Evolutionary conservation across 805 yeast species (phyloP).

Genomic region (Sungouiella blattae): DNA sequence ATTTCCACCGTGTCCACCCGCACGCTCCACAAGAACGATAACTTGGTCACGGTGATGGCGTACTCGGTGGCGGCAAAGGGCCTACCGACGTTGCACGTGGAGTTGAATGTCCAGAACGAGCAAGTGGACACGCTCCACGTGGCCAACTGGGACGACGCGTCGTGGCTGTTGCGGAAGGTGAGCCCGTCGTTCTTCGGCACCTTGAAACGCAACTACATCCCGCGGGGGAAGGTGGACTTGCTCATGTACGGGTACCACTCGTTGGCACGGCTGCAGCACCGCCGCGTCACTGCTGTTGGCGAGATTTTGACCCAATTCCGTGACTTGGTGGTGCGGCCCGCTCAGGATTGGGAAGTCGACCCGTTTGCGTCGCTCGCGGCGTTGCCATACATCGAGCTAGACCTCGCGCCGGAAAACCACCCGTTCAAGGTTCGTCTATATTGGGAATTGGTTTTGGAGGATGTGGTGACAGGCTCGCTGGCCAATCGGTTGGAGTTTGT

Average conservation of each 20-base stretch:
- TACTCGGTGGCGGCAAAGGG: constrained; percentile 4
- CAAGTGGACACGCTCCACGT: constrained; percentile 6
- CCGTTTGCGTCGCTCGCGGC: constrained; percentile 4
- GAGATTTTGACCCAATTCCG: constrained; percentile 19
- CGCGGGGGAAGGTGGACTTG: constrained; percentile 23
- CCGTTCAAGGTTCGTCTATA: constrained; percentile 7
- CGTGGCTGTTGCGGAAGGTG: constrained; percentile 5
- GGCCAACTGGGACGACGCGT: constrained; percentile 2
- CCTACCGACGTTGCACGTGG: constrained; percentile 7
- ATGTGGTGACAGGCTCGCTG: constrained; percentile 6
- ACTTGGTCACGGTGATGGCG: constrained; percentile 1
- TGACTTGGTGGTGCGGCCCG: constrained; percentile 11
- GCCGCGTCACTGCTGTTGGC: constrained; percentile 19
- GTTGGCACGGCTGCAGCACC: constrained; percentile 22
- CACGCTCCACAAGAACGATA: constrained; percentile 2
- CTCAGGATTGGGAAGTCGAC: constrained; percentile 2
- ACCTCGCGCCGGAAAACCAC: constrained; percentile 1
- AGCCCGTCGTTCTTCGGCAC: constrained; percentile 18
- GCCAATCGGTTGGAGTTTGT: constrained; percentile 5
- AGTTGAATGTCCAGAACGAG: constrained; percentile 7
- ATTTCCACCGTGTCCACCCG: constrained; percentile 5
- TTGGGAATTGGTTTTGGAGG: constrained; percentile 8
- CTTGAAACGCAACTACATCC: constrained; percentile 23
- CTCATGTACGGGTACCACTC: constrained; percentile 31
- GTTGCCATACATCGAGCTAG: constrained; percentile 9